Percentiles rank a stretch among this genome's conserved stretches.
phyloP scores from a whole-genome alignment of 2,329 filamentous ascomycete species.

The Diplocarpon rosae region DNA sequence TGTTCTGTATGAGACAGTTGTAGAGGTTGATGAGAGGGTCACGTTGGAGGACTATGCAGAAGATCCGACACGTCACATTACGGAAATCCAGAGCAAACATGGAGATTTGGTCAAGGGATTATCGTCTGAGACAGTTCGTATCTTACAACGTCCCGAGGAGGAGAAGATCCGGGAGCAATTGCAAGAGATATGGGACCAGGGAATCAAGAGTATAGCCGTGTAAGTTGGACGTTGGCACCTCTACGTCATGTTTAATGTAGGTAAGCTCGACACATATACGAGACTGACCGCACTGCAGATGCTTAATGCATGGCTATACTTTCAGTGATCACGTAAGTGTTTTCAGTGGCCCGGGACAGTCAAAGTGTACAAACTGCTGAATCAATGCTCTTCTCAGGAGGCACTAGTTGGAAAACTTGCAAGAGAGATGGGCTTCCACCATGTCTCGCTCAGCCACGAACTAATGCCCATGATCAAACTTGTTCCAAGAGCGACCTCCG shows the following conservation, averaged over 20 bases:
- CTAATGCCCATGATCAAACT: constrained; percentile 75
- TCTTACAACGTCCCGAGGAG: constrained; percentile 51
- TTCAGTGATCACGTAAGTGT: constrained; percentile 57
- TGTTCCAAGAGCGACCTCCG: constrained; percentile 57
- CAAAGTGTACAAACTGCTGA: too few species aligned
- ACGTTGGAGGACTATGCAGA: constrained; percentile 89
- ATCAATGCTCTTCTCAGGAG: constrained; percentile 34
- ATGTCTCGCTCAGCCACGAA: constrained; percentile 71
- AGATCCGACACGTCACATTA: constrained; percentile 55
- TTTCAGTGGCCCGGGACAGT: too few species aligned
- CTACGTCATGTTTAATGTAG: too few species aligned
- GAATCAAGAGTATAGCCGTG: constrained; percentile 74
- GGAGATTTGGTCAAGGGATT: constrained; percentile 57
- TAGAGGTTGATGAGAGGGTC: constrained; percentile 87
- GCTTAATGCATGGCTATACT: constrained; percentile 85
- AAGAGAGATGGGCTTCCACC: constrained; percentile 67
- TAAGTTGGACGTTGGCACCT: neutral
- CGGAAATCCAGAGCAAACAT: constrained; percentile 40
- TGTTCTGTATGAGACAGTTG: constrained; percentile 70
- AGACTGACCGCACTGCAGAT: constrained; percentile 28
- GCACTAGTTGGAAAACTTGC: constrained; percentile 66
- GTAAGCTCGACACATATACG: too few species aligned
- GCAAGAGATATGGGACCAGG: constrained; percentile 55
- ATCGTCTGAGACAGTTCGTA: constrained; percentile 63
- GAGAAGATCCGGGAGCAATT: constrained; percentile 47